Evolutionary conservation across 2,329 filamentous ascomycete genomes (phyloP), one percentile per base, ranked within the genome.

Genomic region (Cladorrhinum sp.): DNA sequence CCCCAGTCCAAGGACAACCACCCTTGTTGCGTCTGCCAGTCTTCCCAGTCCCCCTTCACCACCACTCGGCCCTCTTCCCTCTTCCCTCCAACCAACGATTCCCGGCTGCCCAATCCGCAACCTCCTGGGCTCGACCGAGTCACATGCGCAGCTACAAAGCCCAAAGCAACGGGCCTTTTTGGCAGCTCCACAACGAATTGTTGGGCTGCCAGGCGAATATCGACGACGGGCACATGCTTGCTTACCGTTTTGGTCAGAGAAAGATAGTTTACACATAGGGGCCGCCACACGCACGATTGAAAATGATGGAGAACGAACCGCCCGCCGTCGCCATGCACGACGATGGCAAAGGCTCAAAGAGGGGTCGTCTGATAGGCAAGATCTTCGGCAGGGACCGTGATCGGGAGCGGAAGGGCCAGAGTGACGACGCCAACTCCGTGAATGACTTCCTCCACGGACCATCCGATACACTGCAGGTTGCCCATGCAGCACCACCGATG

Each of bases 351-450:
- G 71, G 72, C 62, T 79, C 79, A 36, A 79, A 76, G 71, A 76
- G 80, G 68, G 79, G 80, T 68, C 84, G 85, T 63, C 73, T 88
- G 52, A 87, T 87, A 80, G 85, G 85, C 66, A 86, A 85, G 76
- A 76, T 88, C 61, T 86, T 86, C 69, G 78, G 79, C 60, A 72
- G 68, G 54, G 65, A 68, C 55, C 70, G 71, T 28, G 66, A 64
- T 65, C 69, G 73, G 69, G 74, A 73, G 68, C 70, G 72, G 66
- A 72, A 76, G 70, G 60, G 67, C 64, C 68, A 67, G 66, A 73
- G 63, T 68, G 75, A 77, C 62, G 72, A 75, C 62, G 79, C 79
- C 58, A 60, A 73, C 55, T 74, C 73, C 48, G 75, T 88, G 64
- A 80, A 86, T 69, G 81, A 82, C 64, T 88, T 88, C 72, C 77